Evolutionary conservation across 2,329 filamentous ascomycete genomes (phyloP).

Genomic region (Ophiostoma quercus): DNA sequence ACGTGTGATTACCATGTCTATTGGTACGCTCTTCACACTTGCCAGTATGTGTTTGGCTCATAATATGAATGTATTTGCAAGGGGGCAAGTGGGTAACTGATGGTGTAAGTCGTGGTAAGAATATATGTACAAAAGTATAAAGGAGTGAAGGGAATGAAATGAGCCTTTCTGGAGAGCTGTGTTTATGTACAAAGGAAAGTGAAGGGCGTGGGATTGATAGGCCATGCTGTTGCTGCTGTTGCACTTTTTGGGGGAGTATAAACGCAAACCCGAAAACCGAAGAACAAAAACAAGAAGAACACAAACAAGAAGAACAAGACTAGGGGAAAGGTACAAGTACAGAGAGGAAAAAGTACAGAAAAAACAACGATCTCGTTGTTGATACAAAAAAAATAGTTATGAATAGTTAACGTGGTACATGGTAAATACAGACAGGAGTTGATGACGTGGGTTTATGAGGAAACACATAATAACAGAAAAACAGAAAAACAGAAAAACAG

Average conservation of each 20-base stretch:
- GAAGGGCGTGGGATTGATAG: neutral
- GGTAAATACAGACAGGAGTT: neutral
- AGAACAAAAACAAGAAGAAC: too few species aligned
- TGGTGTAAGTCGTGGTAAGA: neutral
- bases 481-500: neutral
- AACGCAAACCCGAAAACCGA: too few species aligned
- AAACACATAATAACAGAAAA: neutral
- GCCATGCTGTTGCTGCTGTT: neutral
- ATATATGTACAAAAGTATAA: neutral
- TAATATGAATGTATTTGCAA: neutral
- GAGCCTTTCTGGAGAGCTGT: neutral
- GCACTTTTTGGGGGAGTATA: neutral
- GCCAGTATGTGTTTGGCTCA: neutral
- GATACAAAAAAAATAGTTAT: neutral
- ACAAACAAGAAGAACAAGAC: too few species aligned
- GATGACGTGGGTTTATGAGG: neutral
- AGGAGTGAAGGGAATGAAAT: neutral
- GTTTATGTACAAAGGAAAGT: neutral
- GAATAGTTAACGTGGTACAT: neutral
- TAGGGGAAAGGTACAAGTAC: neutral
- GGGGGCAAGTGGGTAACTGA: neutral
- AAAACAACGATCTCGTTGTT: neutral
- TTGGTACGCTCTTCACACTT: neutral
- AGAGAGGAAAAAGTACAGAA: neutral
- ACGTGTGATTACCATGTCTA: neutral